Conservation (phyloP, 2,329 filamentous ascomycete species). For the Cladosporium sp. region DNA sequence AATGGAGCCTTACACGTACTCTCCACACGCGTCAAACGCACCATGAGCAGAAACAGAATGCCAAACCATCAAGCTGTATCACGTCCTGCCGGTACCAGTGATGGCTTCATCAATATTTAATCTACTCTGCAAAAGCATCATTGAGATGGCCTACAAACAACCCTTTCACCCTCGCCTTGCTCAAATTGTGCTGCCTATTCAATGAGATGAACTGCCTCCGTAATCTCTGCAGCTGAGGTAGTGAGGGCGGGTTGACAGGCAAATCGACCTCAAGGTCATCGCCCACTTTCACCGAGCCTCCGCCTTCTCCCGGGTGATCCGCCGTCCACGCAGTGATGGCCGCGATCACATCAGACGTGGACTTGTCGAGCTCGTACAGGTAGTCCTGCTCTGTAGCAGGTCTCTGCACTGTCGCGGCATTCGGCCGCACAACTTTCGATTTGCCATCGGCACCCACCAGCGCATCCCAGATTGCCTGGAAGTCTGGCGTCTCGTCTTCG, state of each 20-base stretch:
- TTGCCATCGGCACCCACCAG: slow-evolving; percentile 58
- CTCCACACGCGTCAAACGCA: too few species aligned
- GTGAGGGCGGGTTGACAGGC: slow-evolving; percentile 59
- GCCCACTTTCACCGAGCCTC: slow-evolving; percentile 52
- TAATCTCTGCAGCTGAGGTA: slow-evolving; percentile 73
- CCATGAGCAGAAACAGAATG: too few species aligned
- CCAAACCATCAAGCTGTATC: too few species aligned
- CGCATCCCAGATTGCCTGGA: slow-evolving; percentile 70
- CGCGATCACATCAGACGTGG: slow-evolving; percentile 72
- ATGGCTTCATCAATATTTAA: too few species aligned
- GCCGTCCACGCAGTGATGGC: slow-evolving; percentile 65
- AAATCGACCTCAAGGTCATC: slow-evolving; percentile 50
- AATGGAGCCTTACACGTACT: too few species aligned
- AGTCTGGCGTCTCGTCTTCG: slow-evolving; percentile 67
- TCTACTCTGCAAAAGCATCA: slow-evolving; percentile 28
- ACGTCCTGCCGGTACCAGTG: too few species aligned
- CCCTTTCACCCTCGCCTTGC: slow-evolving; percentile 34
- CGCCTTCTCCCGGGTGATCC: slow-evolving; percentile 59
- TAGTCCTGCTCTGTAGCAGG: slow-evolving; percentile 64
- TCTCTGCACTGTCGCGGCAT: slow-evolving; percentile 69
- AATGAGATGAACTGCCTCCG: slow-evolving; percentile 72
- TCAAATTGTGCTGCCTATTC: slow-evolving; percentile 60
- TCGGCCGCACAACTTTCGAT: slow-evolving; percentile 65
- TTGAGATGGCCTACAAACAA: slow-evolving; percentile 42
- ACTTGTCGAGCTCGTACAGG: slow-evolving; percentile 73